Base-by-base conservation (phyloP, 148 eudicot genomes). In the Fagopyrum homotropicum region DNA sequence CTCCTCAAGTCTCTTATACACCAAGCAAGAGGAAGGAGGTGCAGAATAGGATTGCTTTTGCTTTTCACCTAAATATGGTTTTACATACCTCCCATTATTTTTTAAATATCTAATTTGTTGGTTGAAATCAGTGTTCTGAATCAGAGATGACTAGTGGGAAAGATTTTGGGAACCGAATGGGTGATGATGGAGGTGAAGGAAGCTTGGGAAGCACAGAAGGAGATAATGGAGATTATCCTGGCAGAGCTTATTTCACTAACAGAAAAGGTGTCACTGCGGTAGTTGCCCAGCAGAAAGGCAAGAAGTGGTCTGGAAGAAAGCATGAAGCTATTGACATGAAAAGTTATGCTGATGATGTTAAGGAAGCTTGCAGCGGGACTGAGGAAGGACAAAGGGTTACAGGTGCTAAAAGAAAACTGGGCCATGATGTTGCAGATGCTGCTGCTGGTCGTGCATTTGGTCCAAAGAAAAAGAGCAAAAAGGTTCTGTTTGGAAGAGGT, bases 361-460 rank as follows among this genome's bases (percentile, higher is more conserved):
- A 86, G 85, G 99, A 96, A 82, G 97, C 97, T 59, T 89, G 92
- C 79, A 96, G 99, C 80, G 97, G 94, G 61, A 96, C 98, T 40
- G 98, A 91, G 83, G 98, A 86, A 81, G 92, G 91, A 68, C 97
- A 90, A 84, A 80, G 73, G 81, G 72, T 86, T 4, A 79, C 86
- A 66, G 77, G 80, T 69, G 75, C 78, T 15, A 84, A 84, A 74
- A 80, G 83, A 69, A 90, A 86, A 73, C 78, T 76, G 72, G 88
- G 83, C 12, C 57, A 78, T 61, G 89, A 87, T 76, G 80, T 75
- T 75, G 77, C 83, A 74, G 88, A 84, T 79, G 77, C 81, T 74
- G 83, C 80, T 73, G 68, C 47, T 74, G 79, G 77, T 48, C 83
- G 84, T 69, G 73, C 86, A 50, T 79, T 88, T 10, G 84, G 89